These are phyloP conservation scores for Aurantiochytrium sp. DNA, from an alignment of 108 stramenopile genomes.

Conservation along the genomic window DNA sequence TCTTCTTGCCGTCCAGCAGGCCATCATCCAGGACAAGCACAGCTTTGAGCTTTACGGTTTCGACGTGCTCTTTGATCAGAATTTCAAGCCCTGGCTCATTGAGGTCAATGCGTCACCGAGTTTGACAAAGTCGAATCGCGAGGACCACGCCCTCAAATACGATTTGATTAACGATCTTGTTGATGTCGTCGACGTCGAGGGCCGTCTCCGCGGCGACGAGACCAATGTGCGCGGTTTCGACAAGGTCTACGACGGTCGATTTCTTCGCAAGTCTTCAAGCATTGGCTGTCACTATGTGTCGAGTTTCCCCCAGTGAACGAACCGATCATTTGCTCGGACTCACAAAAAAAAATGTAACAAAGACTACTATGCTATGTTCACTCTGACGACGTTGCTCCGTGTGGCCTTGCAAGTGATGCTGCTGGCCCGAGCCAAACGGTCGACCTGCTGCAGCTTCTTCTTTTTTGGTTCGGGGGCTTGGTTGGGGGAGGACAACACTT, in stretches of 20 bases:
- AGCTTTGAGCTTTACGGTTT: conserved; percentile 73
- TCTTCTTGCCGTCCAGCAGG: conserved; percentile 45
- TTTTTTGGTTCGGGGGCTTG: no score
- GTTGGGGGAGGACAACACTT: no score
- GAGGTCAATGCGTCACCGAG: conserved; percentile 77
- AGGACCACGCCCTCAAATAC: conserved; percentile 50
- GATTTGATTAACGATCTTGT: conserved; percentile 27
- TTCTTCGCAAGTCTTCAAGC: not conserved
- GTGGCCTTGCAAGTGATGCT: no score
- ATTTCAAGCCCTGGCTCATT: conserved; percentile 72
- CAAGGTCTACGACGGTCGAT: not conserved
- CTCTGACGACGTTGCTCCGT: no score
- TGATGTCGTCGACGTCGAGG: conserved; percentile 29
- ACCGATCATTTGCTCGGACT: no score
- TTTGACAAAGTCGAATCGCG: conserved; percentile 44
- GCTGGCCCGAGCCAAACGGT: no score
- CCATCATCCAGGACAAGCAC: conserved; percentile 66
- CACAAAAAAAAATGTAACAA: no score
- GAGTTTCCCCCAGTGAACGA: not conserved
- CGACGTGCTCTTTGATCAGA: conserved; percentile 18
- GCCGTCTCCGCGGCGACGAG: not conserved
- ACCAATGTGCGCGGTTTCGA: conserved; percentile 23
- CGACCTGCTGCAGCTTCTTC: no score
- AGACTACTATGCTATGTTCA: no score
- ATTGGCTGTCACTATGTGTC: not conserved